These are phyloP conservation scores for Dillenia turbinata DNA, from an alignment of 164 flowering plant genomes.

Conservation along the genomic window DNA sequence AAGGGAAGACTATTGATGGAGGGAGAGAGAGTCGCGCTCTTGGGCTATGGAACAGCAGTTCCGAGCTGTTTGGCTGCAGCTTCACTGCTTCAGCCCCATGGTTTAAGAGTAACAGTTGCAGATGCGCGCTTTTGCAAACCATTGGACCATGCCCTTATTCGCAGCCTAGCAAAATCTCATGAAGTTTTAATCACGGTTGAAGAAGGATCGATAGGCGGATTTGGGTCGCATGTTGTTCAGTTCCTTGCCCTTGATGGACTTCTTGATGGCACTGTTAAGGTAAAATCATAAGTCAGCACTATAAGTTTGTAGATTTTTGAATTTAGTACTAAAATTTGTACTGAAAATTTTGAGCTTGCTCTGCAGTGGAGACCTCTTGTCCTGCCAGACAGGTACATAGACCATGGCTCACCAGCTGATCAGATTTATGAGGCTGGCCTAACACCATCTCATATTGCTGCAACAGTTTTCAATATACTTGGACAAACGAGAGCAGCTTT, in stretches of 20 bases:
- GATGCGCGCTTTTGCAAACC: constrained; percentile 98
- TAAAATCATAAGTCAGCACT: constrained; percentile 15
- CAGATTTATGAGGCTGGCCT: constrained; percentile 81
- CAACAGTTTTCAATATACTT: constrained; percentile 68
- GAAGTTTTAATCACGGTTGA: constrained; percentile 84
- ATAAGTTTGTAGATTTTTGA: neutral
- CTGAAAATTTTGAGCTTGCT: constrained; percentile 1
- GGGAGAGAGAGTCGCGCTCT: constrained; percentile 91
- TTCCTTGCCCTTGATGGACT: constrained; percentile 89
- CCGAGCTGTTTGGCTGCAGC: constrained; percentile 89
- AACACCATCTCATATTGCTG: constrained; percentile 86
- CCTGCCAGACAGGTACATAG: constrained; percentile 90
- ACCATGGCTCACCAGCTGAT: constrained; percentile 82
- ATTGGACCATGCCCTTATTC: constrained; percentile 64
- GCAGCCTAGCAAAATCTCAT: constrained; percentile 76
- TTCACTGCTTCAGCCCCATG: constrained; percentile 44
- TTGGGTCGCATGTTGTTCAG: constrained; percentile 93
- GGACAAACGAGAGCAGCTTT: constrained; percentile 87
- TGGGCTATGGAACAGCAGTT: constrained; percentile 91
- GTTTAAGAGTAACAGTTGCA: constrained; percentile 65
- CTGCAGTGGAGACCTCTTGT: constrained; percentile 95
- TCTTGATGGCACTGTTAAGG: constrained; percentile 86
- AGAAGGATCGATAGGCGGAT: constrained; percentile 96
- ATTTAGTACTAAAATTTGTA: neutral
- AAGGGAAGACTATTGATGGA: constrained; percentile 75